These are phyloP conservation scores for Gloeophyllum trabeum DNA, from an alignment of 768 basidiomycete species.

Conservation along the genomic window DNA sequence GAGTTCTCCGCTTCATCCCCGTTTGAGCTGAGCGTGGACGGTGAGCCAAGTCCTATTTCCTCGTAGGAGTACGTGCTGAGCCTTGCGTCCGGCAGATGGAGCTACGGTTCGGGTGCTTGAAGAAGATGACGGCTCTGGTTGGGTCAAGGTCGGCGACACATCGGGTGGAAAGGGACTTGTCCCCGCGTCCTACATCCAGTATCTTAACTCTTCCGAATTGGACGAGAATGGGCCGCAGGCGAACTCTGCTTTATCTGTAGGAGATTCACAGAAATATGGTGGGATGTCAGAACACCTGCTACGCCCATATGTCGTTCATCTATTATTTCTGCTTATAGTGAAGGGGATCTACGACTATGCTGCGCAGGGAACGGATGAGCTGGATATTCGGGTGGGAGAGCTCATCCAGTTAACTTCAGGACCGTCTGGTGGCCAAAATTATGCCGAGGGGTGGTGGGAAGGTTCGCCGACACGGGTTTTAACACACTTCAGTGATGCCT, in stretches of 20 bases:
- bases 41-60: conserved; percentile 24
- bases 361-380: conserved; percentile 63
- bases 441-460: conserved; percentile 83
- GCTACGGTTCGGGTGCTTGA: conserved; percentile 59
- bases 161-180: conserved; percentile 60
- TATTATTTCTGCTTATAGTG: conserved; percentile 29
- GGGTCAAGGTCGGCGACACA: conserved; percentile 63
- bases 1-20: conserved; percentile 67
- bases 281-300: conserved; percentile 16
- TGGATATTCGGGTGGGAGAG: conserved; percentile 50
- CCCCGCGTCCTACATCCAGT: conserved; percentile 71
- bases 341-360: conserved; percentile 74
- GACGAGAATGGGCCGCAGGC: too few relatives aligned
- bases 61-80: neutral
- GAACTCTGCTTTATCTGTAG: too few relatives aligned
- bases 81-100: conserved; percentile 25
- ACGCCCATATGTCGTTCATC: neutral
- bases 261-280: conserved; percentile 40
- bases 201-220: too few relatives aligned
- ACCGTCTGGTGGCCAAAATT: conserved; percentile 47
- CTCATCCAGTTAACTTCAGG: conserved; percentile 54
- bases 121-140: conserved; percentile 78
- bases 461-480: conserved; percentile 29
- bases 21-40: conserved; percentile 62
- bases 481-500: conserved; percentile 12